A percentile compares a stretch with the other conserved stretches of the same genome.
Conservation (phyloP, 352 stramenopile species). For the Globisporangium heterothallicum region DNA sequence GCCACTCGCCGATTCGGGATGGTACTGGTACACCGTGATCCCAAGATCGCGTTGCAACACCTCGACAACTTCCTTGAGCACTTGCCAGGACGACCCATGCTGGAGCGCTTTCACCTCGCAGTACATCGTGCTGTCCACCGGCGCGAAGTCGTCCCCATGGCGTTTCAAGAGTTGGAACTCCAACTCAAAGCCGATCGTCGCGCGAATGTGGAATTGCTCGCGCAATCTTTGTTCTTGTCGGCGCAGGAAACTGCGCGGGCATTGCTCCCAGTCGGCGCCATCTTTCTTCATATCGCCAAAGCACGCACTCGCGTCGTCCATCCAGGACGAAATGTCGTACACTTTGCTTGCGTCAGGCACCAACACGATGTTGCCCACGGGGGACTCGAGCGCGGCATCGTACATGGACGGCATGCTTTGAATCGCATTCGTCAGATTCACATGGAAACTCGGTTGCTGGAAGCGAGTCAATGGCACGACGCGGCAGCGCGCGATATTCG, state of each 20-base stretch:
- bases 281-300: constrained; percentile 25
- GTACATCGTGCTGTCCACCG: constrained; percentile 22
- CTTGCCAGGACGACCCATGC: constrained; percentile 9
- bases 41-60: constrained; percentile 16
- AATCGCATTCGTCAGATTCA: constrained; percentile 21
- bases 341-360: not conserved
- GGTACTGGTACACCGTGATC: constrained; percentile 27
- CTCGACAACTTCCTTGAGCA: constrained; percentile 22
- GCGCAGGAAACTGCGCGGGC: constrained; percentile 22
- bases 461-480: constrained; percentile 16
- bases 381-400: constrained; percentile 16
- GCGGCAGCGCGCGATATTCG: constrained; percentile 22
- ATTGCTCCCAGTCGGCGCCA: constrained; percentile 14
- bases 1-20: constrained; percentile 21
- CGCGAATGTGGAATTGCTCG: not conserved
- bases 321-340: constrained; percentile 15
- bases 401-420: constrained; percentile 19
- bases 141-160: not conserved
- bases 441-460: constrained; percentile 3
- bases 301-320: constrained; percentile 9
- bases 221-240: constrained; percentile 11
- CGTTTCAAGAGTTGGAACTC: constrained; percentile 22
- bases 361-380: constrained; percentile 19
- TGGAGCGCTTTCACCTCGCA: constrained; percentile 24
- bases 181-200: constrained; percentile 26